phyloP scores from a whole-genome alignment of 1,284 basidiomycete genomes.

The Naganishia albida region DNA sequence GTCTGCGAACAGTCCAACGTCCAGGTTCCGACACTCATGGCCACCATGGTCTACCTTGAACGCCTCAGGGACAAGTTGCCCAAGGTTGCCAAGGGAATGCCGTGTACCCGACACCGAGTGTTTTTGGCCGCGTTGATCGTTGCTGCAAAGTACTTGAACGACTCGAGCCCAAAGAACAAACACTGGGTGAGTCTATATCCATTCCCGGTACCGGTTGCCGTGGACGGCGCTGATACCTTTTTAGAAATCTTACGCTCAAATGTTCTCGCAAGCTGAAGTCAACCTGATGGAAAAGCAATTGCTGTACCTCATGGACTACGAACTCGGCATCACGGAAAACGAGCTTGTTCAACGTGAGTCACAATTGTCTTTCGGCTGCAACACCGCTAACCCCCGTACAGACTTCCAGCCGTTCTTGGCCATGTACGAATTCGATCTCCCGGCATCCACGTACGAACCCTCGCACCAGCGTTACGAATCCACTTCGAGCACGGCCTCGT shows the following conservation, averaged over 20 bases:
- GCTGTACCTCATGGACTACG: slow-evolving; percentile 81
- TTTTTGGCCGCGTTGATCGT: slow-evolving; percentile 95
- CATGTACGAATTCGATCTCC: slow-evolving; percentile 46
- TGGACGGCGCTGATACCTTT: slow-evolving; percentile 2
- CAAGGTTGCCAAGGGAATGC: slow-evolving; percentile 74
- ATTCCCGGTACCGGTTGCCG: not conserved
- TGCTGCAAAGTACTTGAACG: slow-evolving; percentile 96
- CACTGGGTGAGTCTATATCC: slow-evolving; percentile 68
- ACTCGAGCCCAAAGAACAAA: slow-evolving; percentile 91
- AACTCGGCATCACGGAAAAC: slow-evolving; percentile 78
- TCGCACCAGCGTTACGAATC: slow-evolving; percentile 42
- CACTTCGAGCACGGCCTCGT: slow-evolving; percentile 40
- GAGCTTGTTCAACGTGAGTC: slow-evolving; percentile 62
- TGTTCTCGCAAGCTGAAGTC: slow-evolving; percentile 67
- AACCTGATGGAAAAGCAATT: slow-evolving; percentile 97
- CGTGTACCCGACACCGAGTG: slow-evolving; percentile 89
- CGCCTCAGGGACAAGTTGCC: slow-evolving; percentile 79
- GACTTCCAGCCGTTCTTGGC: slow-evolving; percentile 47
- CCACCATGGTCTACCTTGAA: slow-evolving; percentile 91
- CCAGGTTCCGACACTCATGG: slow-evolving; percentile 85
- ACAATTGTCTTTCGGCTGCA: not conserved
- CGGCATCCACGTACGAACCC: slow-evolving; percentile 38
- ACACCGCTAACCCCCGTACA: slow-evolving; percentile 6
- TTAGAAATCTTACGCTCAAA: slow-evolving; percentile 63
- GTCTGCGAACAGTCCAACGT: slow-evolving; percentile 85